Conservation (phyloP, 1,139 yeast species). For the Taphrina sp. region DNA sequence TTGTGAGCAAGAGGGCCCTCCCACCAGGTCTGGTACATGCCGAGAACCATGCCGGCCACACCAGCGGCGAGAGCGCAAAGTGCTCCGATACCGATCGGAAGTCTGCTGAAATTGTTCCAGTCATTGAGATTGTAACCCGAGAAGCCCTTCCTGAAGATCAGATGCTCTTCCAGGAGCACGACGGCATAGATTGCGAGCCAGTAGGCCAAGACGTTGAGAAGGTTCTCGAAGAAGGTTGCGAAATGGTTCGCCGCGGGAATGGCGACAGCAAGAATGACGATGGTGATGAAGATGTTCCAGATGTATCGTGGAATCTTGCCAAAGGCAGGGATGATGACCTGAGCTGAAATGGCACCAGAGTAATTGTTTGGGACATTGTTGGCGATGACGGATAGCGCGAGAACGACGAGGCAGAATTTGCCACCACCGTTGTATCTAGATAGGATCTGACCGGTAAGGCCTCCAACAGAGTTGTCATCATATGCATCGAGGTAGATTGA, state of each 20-base stretch:
- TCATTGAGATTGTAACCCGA: slow-evolving; percentile 61
- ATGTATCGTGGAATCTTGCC: slow-evolving; percentile 71
- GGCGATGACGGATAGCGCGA: slow-evolving; percentile 81
- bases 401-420: slow-evolving; percentile 77
- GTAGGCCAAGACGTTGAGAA: slow-evolving; percentile 87
- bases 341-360: slow-evolving; percentile 81
- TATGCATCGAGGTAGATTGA: slow-evolving; percentile 56
- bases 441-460: slow-evolving; percentile 72
- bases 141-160: slow-evolving; percentile 65
- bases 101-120: slow-evolving; percentile 55
- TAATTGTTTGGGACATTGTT: slow-evolving; percentile 92
- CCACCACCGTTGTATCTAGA: slow-evolving; percentile 84
- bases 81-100: slow-evolving; percentile 79
- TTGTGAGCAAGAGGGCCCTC: slow-evolving; percentile 61
- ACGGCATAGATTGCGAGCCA: slow-evolving; percentile 84
- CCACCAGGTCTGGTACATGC: slow-evolving; percentile 86
- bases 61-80: slow-evolving; percentile 76
- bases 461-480: slow-evolving; percentile 65
- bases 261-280: slow-evolving; percentile 74
- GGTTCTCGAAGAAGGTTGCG: slow-evolving; percentile 69
- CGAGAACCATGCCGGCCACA: slow-evolving; percentile 77
- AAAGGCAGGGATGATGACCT: slow-evolving; percentile 73
- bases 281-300: slow-evolving; percentile 78
- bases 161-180: slow-evolving; percentile 71
- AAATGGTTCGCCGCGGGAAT: slow-evolving; percentile 82